Base-by-base conservation (phyloP, 495 filamentous ascomycete genomes). In the Saxophila tyrrhenica region DNA sequence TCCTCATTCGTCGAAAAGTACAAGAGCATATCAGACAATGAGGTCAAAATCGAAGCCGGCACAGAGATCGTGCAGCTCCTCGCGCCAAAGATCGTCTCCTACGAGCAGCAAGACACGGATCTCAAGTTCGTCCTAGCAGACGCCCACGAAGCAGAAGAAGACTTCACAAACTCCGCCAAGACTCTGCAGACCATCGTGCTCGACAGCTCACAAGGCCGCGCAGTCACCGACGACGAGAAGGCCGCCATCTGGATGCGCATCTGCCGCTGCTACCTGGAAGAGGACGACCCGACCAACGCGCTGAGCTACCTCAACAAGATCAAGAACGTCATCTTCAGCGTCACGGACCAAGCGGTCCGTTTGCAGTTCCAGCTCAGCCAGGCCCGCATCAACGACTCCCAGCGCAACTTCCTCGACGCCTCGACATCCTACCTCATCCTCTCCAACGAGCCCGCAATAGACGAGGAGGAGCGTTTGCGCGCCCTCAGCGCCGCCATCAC, bases 211-310 rank as follows among this genome's bases (percentile, higher is more conserved):
- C 89, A 95, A 68, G 84, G 89, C 15, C 84, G 88, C 15, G 80
- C 83, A 53, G 83, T 96, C 19, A 75, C 81, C 10, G 82, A 86
- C 66, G 75, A 85, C 51, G 82, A 87, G 51, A 89, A 89, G 66
- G 85, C 86, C 2, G 72, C 70, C 24, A 76, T 94, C 43, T 96
- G 89, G 85, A 85, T 97, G 48, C 84, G 94, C 46, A 97, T 98
- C 65, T 89, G 92, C 68, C 81, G 94, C 50, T 83, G 92, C 69
- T 90, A 92, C 67, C 79, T 98, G 44, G 94, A 97, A 70, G 89
- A 88, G 44, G 94, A 95, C 65, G 89, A 98, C 63, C 86, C 85
- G 21, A 92, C 84, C 1, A 75, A 73, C 16, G 92, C 94, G 21
- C 87, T 92, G 62, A 77, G 76, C 17, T 89, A 90, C 67, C 76